These are phyloP conservation scores for Podospora bellae-mahoneyi DNA, from an alignment of 495 filamentous ascomycete species.

Conservation along the genomic window DNA sequence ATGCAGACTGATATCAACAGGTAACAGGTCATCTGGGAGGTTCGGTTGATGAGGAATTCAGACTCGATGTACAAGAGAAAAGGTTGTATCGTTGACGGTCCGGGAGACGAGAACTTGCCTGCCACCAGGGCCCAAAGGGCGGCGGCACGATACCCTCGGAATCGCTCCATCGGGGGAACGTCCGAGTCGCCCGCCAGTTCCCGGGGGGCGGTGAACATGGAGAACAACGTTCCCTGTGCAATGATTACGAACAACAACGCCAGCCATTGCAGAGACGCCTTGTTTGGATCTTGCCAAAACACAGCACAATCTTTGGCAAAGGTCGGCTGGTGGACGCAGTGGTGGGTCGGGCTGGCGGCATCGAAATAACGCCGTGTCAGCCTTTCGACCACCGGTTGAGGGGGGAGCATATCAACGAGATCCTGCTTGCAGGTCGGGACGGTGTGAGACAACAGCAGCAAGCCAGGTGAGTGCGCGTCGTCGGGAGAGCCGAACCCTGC, in stretches of 20 bases:
- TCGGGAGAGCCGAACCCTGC: constrained; percentile 23
- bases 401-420: constrained; percentile 40
- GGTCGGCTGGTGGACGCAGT: constrained; percentile 44
- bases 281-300: constrained; percentile 45
- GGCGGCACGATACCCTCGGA: constrained; percentile 36
- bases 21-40: constrained; percentile 47
- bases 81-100: constrained; percentile 46
- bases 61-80: constrained; percentile 47
- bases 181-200: constrained; percentile 36
- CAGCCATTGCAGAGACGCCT: constrained; percentile 42
- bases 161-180: constrained; percentile 35
- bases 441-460: constrained; percentile 32
- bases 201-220: constrained; percentile 37
- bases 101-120: constrained; percentile 47
- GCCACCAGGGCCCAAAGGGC: constrained; percentile 41
- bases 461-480: constrained; percentile 30
- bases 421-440: constrained; percentile 34
- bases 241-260: constrained; percentile 45
- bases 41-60: constrained; percentile 44
- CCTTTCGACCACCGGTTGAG: constrained; percentile 37
- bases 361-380: constrained; percentile 50
- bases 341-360: constrained; percentile 44
- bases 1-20: constrained; percentile 46
- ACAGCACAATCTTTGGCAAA: constrained; percentile 47
- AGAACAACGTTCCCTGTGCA: constrained; percentile 40